Conservation (phyloP, 1,284 basidiomycete species). For the Singerocomus inundabilis region DNA sequence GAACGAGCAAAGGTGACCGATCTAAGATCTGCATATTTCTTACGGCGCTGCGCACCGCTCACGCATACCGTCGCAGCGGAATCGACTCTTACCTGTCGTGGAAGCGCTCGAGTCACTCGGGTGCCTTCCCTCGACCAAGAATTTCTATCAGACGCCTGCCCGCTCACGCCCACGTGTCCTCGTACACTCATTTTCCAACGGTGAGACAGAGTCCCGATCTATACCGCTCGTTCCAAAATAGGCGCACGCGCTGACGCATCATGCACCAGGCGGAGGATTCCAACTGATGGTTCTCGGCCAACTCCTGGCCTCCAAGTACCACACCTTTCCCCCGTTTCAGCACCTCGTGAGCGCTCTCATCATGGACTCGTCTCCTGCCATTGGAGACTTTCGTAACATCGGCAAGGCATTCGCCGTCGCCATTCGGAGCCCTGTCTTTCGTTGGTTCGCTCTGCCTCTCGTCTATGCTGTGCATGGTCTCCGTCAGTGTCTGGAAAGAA, state of each 20-base stretch:
- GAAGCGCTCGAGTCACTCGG: conserved; percentile 41
- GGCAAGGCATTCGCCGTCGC: conserved; percentile 41
- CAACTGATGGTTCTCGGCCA: conserved; percentile 41
- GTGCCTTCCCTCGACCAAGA: conserved; percentile 29
- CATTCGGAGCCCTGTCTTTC: conserved; percentile 38
- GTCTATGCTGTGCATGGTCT: conserved; percentile 27
- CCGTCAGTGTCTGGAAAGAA: conserved; percentile 7
- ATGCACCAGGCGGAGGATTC: conserved; percentile 45
- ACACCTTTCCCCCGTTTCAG: conserved; percentile 10
- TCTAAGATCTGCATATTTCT: conserved; percentile 5
- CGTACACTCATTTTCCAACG: conserved; percentile 57
- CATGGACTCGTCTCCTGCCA: conserved; percentile 52
- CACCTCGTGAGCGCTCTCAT: conserved; percentile 39
- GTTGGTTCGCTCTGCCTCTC: conserved; percentile 22
- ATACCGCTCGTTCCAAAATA: too few species aligned
- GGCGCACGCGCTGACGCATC: neutral
- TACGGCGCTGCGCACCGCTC: neutral
- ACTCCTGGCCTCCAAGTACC: conserved; percentile 34
- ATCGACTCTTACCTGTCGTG: conserved; percentile 39
- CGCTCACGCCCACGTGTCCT: conserved; percentile 37
- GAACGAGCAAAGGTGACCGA: conserved; percentile 37
- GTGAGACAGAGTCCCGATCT: too few species aligned
- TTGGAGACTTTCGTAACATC: conserved; percentile 29
- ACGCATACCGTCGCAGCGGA: conserved; percentile 22
- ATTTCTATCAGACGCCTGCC: neutral